Base-by-base conservation (phyloP, 2,329 filamentous ascomycete species). In the Aspergillus uvarum region DNA sequence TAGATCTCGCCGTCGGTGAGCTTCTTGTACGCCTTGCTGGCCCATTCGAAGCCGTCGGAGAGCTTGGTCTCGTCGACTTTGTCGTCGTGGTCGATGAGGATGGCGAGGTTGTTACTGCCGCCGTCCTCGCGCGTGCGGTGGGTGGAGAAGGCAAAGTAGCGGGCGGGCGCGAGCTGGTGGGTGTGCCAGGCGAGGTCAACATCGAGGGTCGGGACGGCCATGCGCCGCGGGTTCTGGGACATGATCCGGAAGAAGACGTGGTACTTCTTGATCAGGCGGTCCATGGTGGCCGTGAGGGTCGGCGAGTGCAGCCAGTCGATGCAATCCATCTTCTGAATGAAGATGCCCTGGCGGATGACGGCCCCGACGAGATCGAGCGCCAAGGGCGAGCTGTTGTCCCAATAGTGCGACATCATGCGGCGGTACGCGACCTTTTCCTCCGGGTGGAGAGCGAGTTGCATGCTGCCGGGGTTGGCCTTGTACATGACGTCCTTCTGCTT, bases 281-380 rank as follows among this genome's bases (percentile, higher is more conserved):
- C 63, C 84, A 90, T 90, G 0, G 89, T 93, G 0, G 82, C 77
- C 3, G 74, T 76, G 0, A 87, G 81, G 0, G 86, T 80, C 0
- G 90, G 89, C 26, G 87, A 89, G 72, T 91, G 90, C 1, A 93
- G 78, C 90, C 90, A 94, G 74, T 92, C 89, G 51, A 93, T 85
- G 65, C 83, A 81, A 65, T 84, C 81, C 89, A 94, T 93, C 77
- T 94, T 79, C 52, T 76, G 71, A 12, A 77, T 67, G 59, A 80
- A 80, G 1, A 70, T 73, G 0, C 77, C 76, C 56, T 79, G 77
- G n/a, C 77, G 73, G 54, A 79, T 73, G 4, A 79, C 77, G 0
- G 77, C 76, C 1, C 76, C 77, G 24, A 76, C 70, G 2, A 80
- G 73, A 47, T 80, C 75, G 2, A 79, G 68, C 1, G 73, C 69